Base-by-base conservation (phyloP, 352 stramenopile genomes). In the Phytopythium cucurbitacearum region DNA sequence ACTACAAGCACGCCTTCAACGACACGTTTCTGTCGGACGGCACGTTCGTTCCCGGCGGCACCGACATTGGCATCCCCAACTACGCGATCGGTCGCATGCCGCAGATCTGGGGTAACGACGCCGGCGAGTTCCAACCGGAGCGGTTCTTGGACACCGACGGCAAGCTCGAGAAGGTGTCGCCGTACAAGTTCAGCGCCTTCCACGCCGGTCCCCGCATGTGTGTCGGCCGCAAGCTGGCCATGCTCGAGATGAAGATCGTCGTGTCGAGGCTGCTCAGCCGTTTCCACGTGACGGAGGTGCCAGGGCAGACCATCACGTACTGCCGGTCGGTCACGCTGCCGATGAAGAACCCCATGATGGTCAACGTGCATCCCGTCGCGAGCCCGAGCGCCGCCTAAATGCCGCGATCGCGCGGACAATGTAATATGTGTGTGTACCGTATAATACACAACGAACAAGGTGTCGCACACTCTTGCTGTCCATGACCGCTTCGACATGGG, bases 101-200 rank as follows among this genome's bases (percentile, higher is more conserved):
- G 4, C 56, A 65, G 10, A 54, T 89, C 2, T 89, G 78, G 71
- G 75, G 70, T 6, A 36, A 40, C 9, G 77, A 90, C 58, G 68
- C 69, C 0, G 46, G 50, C 7, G 60, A 82, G 57, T 84, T 80
- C 51, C 76, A 71, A 21, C 76, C 78, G 0, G 70, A 88, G 49
- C 63, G 80, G 10, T 87, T 64, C 59, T 53, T 87, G 10, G 65
- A 82, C 15, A 43, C 50, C 0, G 66, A 61, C 0, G 59, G 44
- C 13, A 71, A 52, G 34, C 32, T 69, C 16, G 21, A 45, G 3
- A 51, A 45, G 11, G 58, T 76, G 40, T 75, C 65, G 21, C 36
- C 53, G 7, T 81, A 67, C 64, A 70, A 73, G 45, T 87, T 85
- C 50, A 67, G 58, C 16, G 55, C 51, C 4, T 86, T 88, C 51